Conservation (phyloP, 495 filamentous ascomycete species). For the Aspergillus bertholletiae region DNA sequence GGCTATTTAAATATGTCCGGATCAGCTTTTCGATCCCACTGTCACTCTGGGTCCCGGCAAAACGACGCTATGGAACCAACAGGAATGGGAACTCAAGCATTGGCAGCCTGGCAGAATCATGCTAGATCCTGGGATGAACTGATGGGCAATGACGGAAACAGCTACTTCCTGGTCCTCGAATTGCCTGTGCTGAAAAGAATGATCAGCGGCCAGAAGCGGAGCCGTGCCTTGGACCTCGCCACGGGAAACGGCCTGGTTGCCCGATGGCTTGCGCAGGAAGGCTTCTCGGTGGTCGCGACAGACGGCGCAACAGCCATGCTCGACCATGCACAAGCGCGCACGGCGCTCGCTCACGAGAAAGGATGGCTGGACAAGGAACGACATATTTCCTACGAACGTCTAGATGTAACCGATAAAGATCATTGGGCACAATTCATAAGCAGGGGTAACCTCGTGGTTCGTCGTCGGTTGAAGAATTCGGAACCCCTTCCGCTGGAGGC, state of each 20-base stretch:
- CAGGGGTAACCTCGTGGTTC: background rate
- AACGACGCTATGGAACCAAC: too few species aligned
- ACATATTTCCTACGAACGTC: conserved; percentile 2
- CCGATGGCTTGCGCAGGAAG: conserved; percentile 8
- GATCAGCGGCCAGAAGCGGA: background rate
- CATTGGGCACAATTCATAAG: background rate
- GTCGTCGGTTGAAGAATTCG: background rate
- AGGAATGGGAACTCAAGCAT: too few species aligned
- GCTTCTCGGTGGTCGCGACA: conserved; percentile 7
- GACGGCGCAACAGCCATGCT: conserved; percentile 7
- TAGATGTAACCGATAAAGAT: background rate
- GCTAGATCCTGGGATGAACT: conserved; percentile 24
- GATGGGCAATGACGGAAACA: conserved; percentile 13
- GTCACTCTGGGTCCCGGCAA: too few species aligned
- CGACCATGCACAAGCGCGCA: conserved; percentile 3
- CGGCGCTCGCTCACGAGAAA: background rate
- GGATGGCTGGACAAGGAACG: background rate
- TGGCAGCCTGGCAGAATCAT: background rate
- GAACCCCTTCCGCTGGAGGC: background rate
- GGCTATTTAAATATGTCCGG: too few species aligned
- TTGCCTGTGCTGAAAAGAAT: conserved; percentile 6
- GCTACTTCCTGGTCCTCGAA: conserved; percentile 8
- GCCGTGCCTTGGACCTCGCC: conserved; percentile 10
- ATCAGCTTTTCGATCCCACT: too few species aligned
- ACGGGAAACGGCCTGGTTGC: conserved; percentile 15